Conservation (phyloP, 164 flowering plant species). For the Piper betle region DNA sequence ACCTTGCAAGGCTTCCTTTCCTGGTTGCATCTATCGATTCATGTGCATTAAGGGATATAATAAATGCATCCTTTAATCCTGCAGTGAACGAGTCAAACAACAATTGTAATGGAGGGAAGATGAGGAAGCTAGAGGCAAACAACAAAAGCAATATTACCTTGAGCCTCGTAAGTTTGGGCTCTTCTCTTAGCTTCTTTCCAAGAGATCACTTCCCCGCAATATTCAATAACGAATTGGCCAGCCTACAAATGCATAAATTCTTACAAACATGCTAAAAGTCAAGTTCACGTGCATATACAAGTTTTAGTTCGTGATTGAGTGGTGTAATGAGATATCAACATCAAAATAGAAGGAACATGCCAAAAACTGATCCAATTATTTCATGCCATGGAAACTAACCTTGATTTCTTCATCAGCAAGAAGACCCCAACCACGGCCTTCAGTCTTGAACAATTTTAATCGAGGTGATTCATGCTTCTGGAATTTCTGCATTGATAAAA, state of each 20-base stretch:
- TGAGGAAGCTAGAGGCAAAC: slow-evolving; percentile 1
- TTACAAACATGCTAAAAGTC: background rate
- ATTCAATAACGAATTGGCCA: slow-evolving; percentile 79
- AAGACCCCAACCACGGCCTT: slow-evolving; percentile 95
- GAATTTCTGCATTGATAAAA: slow-evolving; percentile 48
- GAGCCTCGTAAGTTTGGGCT: slow-evolving; percentile 62
- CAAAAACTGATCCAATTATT: background rate
- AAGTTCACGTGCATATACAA: background rate
- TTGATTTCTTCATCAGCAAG: slow-evolving; percentile 71
- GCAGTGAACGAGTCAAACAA: slow-evolving; percentile 4
- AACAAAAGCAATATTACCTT: slow-evolving; percentile 28
- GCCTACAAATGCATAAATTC: slow-evolving; percentile 26
- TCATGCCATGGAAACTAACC: slow-evolving; percentile 24
- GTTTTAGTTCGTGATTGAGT: background rate
- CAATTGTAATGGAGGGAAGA: background rate
- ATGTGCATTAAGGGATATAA: slow-evolving; percentile 61
- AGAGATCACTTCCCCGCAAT: slow-evolving; percentile 95
- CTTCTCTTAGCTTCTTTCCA: slow-evolving; percentile 75
- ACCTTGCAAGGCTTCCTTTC: slow-evolving; percentile 93
- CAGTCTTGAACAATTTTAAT: slow-evolving; percentile 63
- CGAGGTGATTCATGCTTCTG: slow-evolving; percentile 77
- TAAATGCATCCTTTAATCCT: slow-evolving; percentile 87
- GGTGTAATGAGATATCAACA: background rate
- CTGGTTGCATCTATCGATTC: slow-evolving; percentile 87
- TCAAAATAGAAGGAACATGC: background rate